These are phyloP conservation scores for Eucalyptus cloeziana DNA, from an alignment of 345 rosid species.

Conservation along the genomic window DNA sequence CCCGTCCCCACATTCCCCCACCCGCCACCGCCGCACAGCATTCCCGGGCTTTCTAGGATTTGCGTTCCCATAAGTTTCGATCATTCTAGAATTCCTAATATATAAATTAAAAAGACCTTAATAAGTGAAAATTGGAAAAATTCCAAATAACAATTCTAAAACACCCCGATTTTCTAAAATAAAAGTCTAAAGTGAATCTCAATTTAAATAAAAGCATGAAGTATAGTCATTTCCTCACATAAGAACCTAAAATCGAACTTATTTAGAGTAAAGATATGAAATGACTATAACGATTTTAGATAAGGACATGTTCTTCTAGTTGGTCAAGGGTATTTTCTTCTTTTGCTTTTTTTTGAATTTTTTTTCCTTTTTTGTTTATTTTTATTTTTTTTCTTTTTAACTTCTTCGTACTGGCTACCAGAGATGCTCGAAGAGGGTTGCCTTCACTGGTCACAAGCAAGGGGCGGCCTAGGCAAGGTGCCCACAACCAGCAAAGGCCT, in stretches of 20 bases:
- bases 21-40: not conserved
- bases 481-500: rapidly evolving
- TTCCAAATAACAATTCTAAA: no score
- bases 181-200: rapidly evolving
- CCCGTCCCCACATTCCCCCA: not conserved
- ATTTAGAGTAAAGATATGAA: no score
- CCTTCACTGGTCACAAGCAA: rapidly evolving
- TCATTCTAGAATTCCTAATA: not conserved
- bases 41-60: not conserved
- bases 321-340: no score
- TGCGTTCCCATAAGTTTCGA: not conserved
- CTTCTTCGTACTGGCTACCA: rapidly evolving
- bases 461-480: no score
- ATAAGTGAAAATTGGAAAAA: no score
- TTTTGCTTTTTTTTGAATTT: no score
- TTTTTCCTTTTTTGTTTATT: rapidly evolving
- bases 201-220: no score
- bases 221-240: no score
- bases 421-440: no score
- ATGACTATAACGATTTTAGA: rapidly evolving
- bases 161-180: rapidly evolving
- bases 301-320: rapidly evolving
- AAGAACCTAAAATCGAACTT: no score
- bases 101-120: no score
- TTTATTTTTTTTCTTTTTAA: no score